Evolutionary conservation across 352 stramenopile genomes (phyloP).

Genomic region (Globisporangium echinulatum): DNA sequence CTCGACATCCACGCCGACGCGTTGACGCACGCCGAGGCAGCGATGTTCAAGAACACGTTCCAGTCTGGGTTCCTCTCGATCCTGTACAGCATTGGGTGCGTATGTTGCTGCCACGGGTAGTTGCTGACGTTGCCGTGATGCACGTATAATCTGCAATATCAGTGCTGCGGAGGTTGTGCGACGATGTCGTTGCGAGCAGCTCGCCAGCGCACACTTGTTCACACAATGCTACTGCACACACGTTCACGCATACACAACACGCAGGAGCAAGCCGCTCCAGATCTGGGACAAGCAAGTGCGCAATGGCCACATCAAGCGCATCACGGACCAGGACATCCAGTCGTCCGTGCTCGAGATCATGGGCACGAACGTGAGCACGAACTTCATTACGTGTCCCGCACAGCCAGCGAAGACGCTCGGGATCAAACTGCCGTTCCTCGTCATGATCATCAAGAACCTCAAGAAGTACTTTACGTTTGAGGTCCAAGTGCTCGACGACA

Average conservation of each 20-base stretch:
- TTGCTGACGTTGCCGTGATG: no score
- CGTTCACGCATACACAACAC: background rate
- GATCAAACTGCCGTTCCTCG: conserved; percentile 97
- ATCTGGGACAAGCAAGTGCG: conserved; percentile 98
- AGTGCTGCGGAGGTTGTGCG: no score
- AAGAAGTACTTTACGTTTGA: conserved; percentile 99
- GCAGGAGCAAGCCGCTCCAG: conserved; percentile 94
- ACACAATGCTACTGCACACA: background rate
- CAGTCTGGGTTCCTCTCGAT: conserved; percentile 97
- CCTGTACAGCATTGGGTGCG: conserved; percentile 94
- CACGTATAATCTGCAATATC: no score
- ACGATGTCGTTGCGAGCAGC: background rate
- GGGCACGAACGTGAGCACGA: conserved; percentile 97
- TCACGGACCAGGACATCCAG: conserved; percentile 97
- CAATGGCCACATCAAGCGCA: conserved; percentile 98
- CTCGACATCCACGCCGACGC: no score
- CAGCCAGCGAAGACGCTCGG: conserved; percentile 93
- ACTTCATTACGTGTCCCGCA: conserved; percentile 95
- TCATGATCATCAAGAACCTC: conserved; percentile 99
- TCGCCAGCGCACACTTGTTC: background rate
- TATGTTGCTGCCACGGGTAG: no score
- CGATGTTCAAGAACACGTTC: conserved; percentile 98
- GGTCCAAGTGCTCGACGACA: conserved; percentile 97
- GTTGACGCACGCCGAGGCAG: background rate
- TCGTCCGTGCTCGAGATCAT: conserved; percentile 97